These are phyloP conservation scores for Termitomyces sp. DNA, from an alignment of 768 basidiomycete genomes.

Conservation along the genomic window DNA sequence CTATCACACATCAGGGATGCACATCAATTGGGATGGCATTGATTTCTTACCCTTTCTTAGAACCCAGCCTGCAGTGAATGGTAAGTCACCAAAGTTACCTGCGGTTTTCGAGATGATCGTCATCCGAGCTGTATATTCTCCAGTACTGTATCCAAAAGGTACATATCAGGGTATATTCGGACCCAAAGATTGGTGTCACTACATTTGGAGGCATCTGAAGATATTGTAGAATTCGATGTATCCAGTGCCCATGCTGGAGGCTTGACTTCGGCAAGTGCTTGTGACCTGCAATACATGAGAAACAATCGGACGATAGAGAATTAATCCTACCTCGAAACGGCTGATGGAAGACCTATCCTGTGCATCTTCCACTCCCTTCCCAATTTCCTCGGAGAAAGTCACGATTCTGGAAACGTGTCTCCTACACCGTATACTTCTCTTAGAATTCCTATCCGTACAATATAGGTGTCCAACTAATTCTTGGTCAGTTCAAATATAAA, in stretches of 20 bases:
- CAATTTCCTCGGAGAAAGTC: neutral
- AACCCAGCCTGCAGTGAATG: neutral
- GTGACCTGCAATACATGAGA: neutral
- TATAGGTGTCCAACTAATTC: conserved; percentile 11
- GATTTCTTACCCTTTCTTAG: neutral
- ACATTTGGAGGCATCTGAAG: neutral
- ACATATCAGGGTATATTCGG: neutral
- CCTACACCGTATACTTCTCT: neutral
- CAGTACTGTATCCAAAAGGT: too few relatives aligned
- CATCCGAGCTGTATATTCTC: neutral
- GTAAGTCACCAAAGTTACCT: too few relatives aligned
- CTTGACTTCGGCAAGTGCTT: neutral
- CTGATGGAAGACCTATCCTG: neutral
- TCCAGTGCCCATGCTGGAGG: neutral
- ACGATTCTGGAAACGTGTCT: neutral
- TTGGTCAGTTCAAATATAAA: neutral
- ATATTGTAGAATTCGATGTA: neutral
- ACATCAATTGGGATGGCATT: neutral
- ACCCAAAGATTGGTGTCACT: neutral
- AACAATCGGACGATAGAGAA: neutral
- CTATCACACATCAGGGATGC: neutral
- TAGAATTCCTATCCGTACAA: conserved; percentile 6
- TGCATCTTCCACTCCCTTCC: neutral
- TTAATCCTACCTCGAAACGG: neutral
- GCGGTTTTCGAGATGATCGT: neutral